These are phyloP conservation scores for Zea luxurians DNA, from an alignment of 176 grass and related monocot species.

Conservation along the genomic window DNA sequence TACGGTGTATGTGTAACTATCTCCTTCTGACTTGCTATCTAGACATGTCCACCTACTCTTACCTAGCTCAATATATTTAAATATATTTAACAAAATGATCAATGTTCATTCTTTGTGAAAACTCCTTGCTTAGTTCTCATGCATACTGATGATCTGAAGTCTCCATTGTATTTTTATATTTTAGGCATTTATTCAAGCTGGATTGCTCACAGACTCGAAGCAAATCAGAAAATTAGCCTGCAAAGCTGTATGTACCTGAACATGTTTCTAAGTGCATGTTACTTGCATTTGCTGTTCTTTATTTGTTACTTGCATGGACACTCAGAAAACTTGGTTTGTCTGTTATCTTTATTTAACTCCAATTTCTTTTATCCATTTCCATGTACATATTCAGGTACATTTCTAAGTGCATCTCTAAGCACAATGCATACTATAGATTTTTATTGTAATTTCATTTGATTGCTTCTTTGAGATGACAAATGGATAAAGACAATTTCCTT, in stretches of 20 bases:
- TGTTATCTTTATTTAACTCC: background rate
- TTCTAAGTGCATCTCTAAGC: background rate
- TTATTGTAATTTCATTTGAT: slow-evolving; percentile 9
- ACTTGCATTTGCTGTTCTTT: slow-evolving; percentile 8
- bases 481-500: slow-evolving; percentile 11
- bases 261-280: slow-evolving; percentile 10
- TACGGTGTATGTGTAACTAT: slow-evolving; percentile 49
- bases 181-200: slow-evolving; percentile 80
- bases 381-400: background rate
- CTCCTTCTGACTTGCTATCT: background rate
- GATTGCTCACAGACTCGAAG: slow-evolving; percentile 64
- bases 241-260: slow-evolving; percentile 70
- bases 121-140: background rate
- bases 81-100: background rate
- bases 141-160: slow-evolving; percentile 1
- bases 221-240: slow-evolving; percentile 76
- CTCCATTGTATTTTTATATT: slow-evolving; percentile 16
- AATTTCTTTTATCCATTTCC: background rate
- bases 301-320: background rate
- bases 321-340: slow-evolving; percentile 5
- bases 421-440: slow-evolving; percentile 7
- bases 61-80: background rate
- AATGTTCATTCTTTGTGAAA: background rate
- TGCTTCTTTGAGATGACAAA: background rate
- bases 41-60: slow-evolving; percentile 2